Evolutionary conservation across 305 asterid genomes (phyloP), one percentile per base, ranked within the genome.

Genomic region (Salvia sclarea): DNA sequence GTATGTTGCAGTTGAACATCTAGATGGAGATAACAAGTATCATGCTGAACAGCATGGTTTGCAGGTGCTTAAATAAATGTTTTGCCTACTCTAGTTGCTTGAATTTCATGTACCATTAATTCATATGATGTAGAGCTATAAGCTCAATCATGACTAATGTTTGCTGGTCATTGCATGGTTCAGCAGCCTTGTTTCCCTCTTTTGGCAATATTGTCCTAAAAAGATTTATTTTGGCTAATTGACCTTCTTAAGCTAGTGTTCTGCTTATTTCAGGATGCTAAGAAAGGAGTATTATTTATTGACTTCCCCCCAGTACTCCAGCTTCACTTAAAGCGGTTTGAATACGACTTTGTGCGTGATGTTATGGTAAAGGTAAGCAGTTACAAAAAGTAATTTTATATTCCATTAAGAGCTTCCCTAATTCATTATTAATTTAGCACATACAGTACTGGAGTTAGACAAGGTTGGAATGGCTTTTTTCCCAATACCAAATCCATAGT

Each of bases 291-390:
- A 61, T 72, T 85, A 59, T 85, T 85, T 70, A 74, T 75, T 31
- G 87, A 83, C 75, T 83, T 85, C 24, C 88, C 91, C 69, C 87
- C 85, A 48, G 84, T 85, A 68, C 86, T 85, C 64, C 91, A 83
- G 75, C 85, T 85, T 70, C 91, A 83, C 70, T 70, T 85, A 77
- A 85, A 83, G 81, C 82, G 91, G 64, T 83, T 85, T 76, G 89
- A 83, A 68, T 85, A 81, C 69, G 91, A 85, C 71, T 85, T 81
- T 64, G 79, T 49, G 44, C 81, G 82, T 47, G 86, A 81, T 75
- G 78, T 78, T 54, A 83, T 83, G 91, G 79, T 79, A 48, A 85
- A 85, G 91, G 91, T 83, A 47, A 78, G 86, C 71, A 16, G 31
- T 69, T 75, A 41, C 58, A 48, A 49, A 38, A 35, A 64, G 20